Evolutionary conservation across 2,329 filamentous ascomycete species (phyloP), one percentile per base, ranked within the genome.

Genomic region (Leptosphaerulina australis): DNA sequence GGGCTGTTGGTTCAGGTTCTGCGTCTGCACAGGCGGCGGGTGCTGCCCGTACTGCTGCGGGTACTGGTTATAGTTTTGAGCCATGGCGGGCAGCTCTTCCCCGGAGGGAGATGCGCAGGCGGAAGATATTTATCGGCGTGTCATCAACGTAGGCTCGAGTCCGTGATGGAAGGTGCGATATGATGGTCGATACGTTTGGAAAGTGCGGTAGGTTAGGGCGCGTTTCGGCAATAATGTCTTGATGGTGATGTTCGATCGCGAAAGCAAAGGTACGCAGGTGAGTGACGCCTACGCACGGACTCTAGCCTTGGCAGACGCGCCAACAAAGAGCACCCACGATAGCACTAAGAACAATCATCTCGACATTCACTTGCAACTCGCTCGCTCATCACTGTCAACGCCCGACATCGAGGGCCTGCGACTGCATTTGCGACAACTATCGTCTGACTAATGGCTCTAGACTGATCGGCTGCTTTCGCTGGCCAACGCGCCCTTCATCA

Each of bases 1-100:
- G 41, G 80, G 58, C 59, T 69, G 71, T 36, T 63, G 62, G 48
- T 62, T 62, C 29, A 69, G 67, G 31, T 80, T 78, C 56, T 69
- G 64, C 20, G 67, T 69, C 55, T 72, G 71, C 36, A 71, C 68
- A 24, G 61, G 70, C 50, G 63, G 68, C 58, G 66, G 63, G 37
- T 57, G 55, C 31, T 58, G 62, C 54, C 58, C 56, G 21, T 69
- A 65, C 53, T 71, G 60, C 45, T 54, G 51, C 51, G 40, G 51
- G 43, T 52, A 51, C 46, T 50, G 56, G 47, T 60, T 63, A 59
- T 68, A 61, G 50, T 68, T 61, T 51, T 67, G 57, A 44, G 68
- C 64, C 69, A 71, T 71, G 61, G 44, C 58, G 64, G 61, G 64
- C 63, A 59, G 59, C 59, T 56, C 55, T 45, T 56, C 58, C 59